These are phyloP conservation scores for Mycena chlorophos DNA, from an alignment of 768 basidiomycete species.

Conservation along the genomic window DNA sequence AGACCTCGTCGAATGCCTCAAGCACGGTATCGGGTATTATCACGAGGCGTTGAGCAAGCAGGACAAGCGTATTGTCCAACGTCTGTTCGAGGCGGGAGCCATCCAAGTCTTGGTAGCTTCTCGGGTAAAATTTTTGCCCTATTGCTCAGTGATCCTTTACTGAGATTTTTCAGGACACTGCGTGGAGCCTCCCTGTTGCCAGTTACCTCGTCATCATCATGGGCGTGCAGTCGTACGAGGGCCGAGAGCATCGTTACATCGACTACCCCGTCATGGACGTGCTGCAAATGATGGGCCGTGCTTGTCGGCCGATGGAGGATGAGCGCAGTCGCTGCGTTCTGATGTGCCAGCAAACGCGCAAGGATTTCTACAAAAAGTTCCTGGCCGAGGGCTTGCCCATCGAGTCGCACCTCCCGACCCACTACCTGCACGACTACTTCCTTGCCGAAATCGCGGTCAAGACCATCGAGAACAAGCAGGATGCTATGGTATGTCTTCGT, in stretches of 20 bases:
- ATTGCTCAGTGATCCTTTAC: neutral
- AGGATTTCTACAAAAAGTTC: conserved; percentile 99
- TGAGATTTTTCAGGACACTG: conserved; percentile 68
- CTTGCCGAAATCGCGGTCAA: conserved; percentile 97
- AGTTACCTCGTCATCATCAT: conserved; percentile 99
- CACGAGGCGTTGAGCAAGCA: conserved; percentile 91
- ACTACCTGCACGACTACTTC: conserved; percentile 94
- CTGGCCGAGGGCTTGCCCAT: conserved; percentile 95
- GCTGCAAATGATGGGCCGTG: conserved; percentile 99
- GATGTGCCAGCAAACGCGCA: conserved; percentile 97
- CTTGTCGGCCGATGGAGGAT: conserved; percentile 88
- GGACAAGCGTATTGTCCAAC: conserved; percentile 92
- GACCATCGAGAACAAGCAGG: conserved; percentile 99
- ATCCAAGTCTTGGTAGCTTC: conserved; percentile 94
- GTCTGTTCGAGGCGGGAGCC: conserved; percentile 90
- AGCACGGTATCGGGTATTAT: conserved; percentile 91
- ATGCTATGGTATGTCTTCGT: conserved; percentile 71
- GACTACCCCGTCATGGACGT: conserved; percentile 99
- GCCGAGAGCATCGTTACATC: conserved; percentile 95
- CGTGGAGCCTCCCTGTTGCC: conserved; percentile 92
- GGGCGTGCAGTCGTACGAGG: conserved; percentile 97
- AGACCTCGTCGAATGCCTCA: conserved; percentile 74
- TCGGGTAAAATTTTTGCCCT: conserved; percentile 53
- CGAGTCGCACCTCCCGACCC: conserved; percentile 90
- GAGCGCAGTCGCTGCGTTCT: conserved; percentile 90